phyloP scores from a whole-genome alignment of 2,329 filamentous ascomycete genomes.

The Pseudogymnoascus sp. region DNA sequence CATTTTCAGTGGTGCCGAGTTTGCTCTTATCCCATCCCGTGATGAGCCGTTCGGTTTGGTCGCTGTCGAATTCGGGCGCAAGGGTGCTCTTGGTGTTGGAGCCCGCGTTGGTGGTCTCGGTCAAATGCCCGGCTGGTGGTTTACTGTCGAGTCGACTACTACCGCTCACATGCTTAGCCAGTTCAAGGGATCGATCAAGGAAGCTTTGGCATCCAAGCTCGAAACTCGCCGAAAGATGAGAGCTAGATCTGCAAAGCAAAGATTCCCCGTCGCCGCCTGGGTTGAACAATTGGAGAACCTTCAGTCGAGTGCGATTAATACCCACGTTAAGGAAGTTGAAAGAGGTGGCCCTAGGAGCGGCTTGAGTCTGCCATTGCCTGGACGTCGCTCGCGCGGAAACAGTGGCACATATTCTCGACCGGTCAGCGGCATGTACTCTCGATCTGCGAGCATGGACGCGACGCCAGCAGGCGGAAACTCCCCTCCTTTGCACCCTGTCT shows the following conservation, averaged over 20 bases:
- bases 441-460: not conserved
- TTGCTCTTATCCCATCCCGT: constrained; percentile 60
- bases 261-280: constrained; percentile 63
- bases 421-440: constrained; percentile 5
- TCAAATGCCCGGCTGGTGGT: constrained; percentile 70
- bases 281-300: constrained; percentile 57
- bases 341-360: constrained; percentile 4
- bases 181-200: constrained; percentile 58
- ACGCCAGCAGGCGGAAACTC: not conserved
- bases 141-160: constrained; percentile 58
- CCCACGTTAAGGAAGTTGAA: constrained; percentile 29
- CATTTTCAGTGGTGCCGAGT: constrained; percentile 62
- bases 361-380: not conserved
- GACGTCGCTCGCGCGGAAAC: constrained; percentile 1
- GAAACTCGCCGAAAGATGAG: constrained; percentile 56
- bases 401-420: constrained; percentile 7
- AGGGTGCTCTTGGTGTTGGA: constrained; percentile 61
- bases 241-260: constrained; percentile 56
- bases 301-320: constrained; percentile 52
- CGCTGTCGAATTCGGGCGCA: constrained; percentile 62
- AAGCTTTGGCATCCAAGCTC: constrained; percentile 50
- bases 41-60: constrained; percentile 65
- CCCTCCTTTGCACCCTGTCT: not conserved
- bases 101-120: constrained; percentile 60
- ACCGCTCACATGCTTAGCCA: constrained; percentile 58